Percentiles rank a stretch among this genome's conserved stretches.
phyloP scores from a whole-genome alignment of 352 stramenopile genomes.

The Aphanomyces astaci region DNA sequence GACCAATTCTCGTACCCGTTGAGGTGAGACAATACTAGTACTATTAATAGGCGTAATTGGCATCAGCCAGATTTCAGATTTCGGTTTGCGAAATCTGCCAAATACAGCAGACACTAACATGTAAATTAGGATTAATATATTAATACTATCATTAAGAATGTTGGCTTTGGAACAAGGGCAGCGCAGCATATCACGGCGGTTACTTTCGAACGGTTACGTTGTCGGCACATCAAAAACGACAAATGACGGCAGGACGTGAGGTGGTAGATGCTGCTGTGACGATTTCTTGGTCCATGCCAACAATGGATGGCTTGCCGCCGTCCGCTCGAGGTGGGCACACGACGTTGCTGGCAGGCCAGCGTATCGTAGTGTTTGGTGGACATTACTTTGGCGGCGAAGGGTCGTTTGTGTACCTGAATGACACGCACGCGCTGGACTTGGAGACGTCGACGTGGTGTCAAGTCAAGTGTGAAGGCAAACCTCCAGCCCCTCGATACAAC shows the following conservation, averaged over 20 bases:
- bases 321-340: constrained; percentile 61
- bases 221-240: too few species aligned
- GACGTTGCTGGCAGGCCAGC: constrained; percentile 57
- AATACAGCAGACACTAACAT: too few species aligned
- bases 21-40: too few species aligned
- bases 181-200: too few species aligned
- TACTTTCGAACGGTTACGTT: too few species aligned
- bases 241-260: background rate
- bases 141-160: too few species aligned
- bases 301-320: constrained; percentile 46
- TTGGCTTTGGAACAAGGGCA: too few species aligned
- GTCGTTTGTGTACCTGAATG: constrained; percentile 85
- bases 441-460: constrained; percentile 67
- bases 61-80: too few species aligned
- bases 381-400: constrained; percentile 82
- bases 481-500: constrained; percentile 72
- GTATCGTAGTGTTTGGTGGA: constrained; percentile 84
- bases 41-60: too few species aligned
- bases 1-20: too few species aligned
- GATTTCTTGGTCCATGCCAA: constrained; percentile 51
- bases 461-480: constrained; percentile 34
- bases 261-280: background rate
- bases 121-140: too few species aligned
- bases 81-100: too few species aligned
- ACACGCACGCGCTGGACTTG: constrained; percentile 82